These are phyloP conservation scores for Nigrospora osmanthi DNA, from an alignment of 2,329 filamentous ascomycete species.

Conservation along the genomic window DNA sequence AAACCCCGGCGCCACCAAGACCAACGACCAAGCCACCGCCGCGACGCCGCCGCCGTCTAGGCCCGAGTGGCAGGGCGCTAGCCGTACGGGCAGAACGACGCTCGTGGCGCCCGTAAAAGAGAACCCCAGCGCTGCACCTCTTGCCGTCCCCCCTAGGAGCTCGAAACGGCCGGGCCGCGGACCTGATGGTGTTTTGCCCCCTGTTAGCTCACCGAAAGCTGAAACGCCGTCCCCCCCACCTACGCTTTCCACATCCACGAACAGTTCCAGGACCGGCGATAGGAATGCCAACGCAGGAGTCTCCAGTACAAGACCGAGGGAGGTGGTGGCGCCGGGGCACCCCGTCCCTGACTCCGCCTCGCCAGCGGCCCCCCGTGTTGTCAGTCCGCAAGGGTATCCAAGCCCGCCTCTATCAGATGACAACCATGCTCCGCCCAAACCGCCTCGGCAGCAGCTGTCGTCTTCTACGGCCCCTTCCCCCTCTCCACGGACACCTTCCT, in stretches of 20 bases:
- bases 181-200: conserved; percentile 15
- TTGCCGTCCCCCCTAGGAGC: conserved; percentile 43
- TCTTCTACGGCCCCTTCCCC: conserved; percentile 3
- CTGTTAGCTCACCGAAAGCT: conserved; percentile 21
- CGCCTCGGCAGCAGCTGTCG: conserved; percentile 2
- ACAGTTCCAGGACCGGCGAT: too few species aligned
- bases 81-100: conserved; percentile 47
- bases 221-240: conserved; percentile 22
- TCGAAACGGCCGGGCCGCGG: conserved; percentile 28
- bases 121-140: conserved; percentile 44
- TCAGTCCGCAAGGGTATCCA: conserved; percentile 21
- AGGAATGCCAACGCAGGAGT: too few species aligned
- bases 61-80: conserved; percentile 66
- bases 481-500: conserved; percentile 11
- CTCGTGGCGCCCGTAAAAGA: conserved; percentile 59
- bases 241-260: background rate
- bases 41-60: conserved; percentile 18
- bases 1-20: background rate
- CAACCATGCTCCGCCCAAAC: conserved; percentile 9
- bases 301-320: too few species aligned
- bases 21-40: background rate
- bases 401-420: conserved; percentile 28
- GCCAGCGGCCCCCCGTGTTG: conserved; percentile 3
- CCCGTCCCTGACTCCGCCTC: too few species aligned
- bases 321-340: too few species aligned